phyloP scores from a whole-genome alignment of 305 asterid species.

The Fraxinus xanthoxyloides region DNA sequence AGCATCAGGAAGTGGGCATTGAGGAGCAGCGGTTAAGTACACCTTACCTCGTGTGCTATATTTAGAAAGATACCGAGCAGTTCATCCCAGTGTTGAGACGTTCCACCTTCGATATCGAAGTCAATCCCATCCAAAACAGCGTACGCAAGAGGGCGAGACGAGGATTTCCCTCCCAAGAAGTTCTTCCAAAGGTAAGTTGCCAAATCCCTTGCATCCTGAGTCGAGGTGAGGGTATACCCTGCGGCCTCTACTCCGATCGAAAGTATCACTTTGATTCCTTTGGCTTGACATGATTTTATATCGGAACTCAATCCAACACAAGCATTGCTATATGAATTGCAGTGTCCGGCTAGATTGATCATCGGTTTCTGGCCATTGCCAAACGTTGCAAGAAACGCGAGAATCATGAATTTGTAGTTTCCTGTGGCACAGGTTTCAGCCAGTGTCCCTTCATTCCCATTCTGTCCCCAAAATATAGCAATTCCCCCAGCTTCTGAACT shows the following conservation, averaged over 20 bases:
- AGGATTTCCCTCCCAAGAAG: conserved; percentile 8
- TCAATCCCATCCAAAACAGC: conserved; percentile 6
- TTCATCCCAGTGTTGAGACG: conserved; percentile 6
- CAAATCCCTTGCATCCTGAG: conserved; percentile 2
- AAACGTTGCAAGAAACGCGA: background rate
- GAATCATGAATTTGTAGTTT: background rate
- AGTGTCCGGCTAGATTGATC: conserved; percentile 1
- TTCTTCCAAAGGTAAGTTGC: conserved; percentile 1
- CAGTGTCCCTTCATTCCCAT: conserved; percentile 2
- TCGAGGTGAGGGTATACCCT: background rate
- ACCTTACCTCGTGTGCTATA: background rate
- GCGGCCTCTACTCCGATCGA: background rate
- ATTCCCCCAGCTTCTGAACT: conserved; percentile 8
- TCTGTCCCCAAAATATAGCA: conserved; percentile 1
- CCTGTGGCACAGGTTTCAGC: background rate
- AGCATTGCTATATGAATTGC: background rate
- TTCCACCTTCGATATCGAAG: conserved; percentile 10
- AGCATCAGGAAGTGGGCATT: background rate
- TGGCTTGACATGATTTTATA: background rate
- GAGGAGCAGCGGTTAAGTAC: background rate
- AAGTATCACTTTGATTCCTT: conserved; percentile 3
- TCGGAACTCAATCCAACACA: background rate
- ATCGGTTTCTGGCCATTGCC: background rate
- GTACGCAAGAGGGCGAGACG: background rate
- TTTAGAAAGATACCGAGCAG: background rate